Base-by-base conservation (phyloP, 345 rosid genomes). In the Erucastrum elatum region DNA sequence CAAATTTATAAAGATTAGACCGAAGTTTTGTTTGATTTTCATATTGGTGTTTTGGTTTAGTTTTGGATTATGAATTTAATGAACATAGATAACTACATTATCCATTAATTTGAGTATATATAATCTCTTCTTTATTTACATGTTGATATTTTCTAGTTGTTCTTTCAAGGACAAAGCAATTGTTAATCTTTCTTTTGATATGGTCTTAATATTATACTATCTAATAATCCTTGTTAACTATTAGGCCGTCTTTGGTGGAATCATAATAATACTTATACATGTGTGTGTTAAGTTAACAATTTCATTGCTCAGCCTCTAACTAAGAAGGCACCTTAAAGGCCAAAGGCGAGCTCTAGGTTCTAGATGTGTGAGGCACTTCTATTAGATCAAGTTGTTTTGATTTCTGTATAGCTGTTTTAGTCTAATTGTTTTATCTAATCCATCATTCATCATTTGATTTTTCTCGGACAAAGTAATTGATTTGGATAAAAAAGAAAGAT, bases 401-500 rank as follows among this genome's bases (percentile, higher is more conserved):
- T 53, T 49, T 49, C 17, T 46, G 3, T 12, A 51, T 51, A 51
- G 21, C 15, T 51, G n/a, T 53, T 53, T 55, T 16, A 21, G 10
- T 55, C 11, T 55, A 55, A 55, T 55, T 55, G 27, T 17, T 17
- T 60, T 76, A 37, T n/a, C 17, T 49, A 49, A 49, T 49, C 56
- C 56, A n/a, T 49, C 53, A 3, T 44, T 44, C 53, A 44, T 11
- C 11, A 4, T 46, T 46, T 46, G 5, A 46, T 12, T 46, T 11
- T 46, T 46, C 53, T 46, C 13, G 53, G 53, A 46, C 5, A 46
- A 4, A 46, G 53, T 46, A 46, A 12, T 21, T 49, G 17, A 75
- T 37, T 44, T 76, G 37, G 68, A 29, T 39, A 29, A 29, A 56
- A 71, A 77, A 4, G 17, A 70, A 27, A 77, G 27, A 15, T 64